Base-by-base conservation (phyloP, 139 green algal species). In the Chlamydomonas eustigma region DNA sequence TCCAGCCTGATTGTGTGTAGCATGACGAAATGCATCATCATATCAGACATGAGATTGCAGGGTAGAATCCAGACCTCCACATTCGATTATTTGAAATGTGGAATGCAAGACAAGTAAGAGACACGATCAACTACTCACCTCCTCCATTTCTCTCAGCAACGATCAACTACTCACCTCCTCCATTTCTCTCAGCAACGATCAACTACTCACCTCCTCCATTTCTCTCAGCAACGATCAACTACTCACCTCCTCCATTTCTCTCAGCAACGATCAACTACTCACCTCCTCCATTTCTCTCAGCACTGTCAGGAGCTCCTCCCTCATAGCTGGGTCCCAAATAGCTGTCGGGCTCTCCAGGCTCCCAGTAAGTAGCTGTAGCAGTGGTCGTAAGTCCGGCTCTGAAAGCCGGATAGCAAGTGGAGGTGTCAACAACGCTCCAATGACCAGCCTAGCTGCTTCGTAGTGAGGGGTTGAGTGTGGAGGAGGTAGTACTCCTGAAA, bases 321-420 rank as follows among this genome's bases (percentile, higher is more conserved):
- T 83, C 89, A 96, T 98, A 39, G 71, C 51, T 25, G 36, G 76
- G 80, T 94, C 96, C 94, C 94, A 98, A 25, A 98, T 95, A 3
- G 22, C 72, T 31, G 33, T 77, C 35, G 32, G 37, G 1, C 5
- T 77, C 22, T 68, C 52, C 52, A 92, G 37, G 37, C 70, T 87
- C 44, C 75, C 78, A 58, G 84, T 88, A 0, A 97, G 82, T 39
- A 90, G 74, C 12, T 35, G 34, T 31, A 97, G 89, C 71, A 97
- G 74, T 18, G 78, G 73, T 31, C 82, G 64, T 0, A 91, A 88
- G 64, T 95, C 91, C 0, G 39, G 6, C 3, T 87, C 84, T 2
- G 64, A 44, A 63, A 98, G 83, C 28, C 83, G 81, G 2, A 51
- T 65, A 1, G 91, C 89, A 58, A 98, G 81, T n/a, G 88, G 78